These are phyloP conservation scores for Thelephora ganbajun DNA, from an alignment of 768 basidiomycete genomes.

Conservation along the genomic window DNA sequence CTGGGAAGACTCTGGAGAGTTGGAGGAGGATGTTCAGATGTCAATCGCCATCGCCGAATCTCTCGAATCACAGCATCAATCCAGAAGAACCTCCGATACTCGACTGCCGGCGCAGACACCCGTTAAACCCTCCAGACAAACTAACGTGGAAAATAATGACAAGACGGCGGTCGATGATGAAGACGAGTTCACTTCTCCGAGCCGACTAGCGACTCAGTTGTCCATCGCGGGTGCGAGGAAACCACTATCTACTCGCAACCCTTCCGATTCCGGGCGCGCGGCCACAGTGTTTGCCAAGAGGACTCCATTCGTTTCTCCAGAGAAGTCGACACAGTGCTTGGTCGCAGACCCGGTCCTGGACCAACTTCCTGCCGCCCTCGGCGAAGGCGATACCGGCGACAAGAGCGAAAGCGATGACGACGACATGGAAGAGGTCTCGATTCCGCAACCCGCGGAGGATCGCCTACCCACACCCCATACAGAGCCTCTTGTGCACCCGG, in stretches of 20 bases:
- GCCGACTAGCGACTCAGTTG: constrained; percentile 50
- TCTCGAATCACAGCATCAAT: constrained; percentile 23
- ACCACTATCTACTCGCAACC: too few species aligned
- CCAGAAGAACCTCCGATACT: constrained; percentile 17
- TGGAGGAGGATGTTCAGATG: constrained; percentile 42
- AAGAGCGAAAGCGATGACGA: constrained; percentile 10
- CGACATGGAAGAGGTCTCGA: constrained; percentile 26
- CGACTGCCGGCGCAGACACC: background rate
- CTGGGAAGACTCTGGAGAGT: constrained; percentile 12
- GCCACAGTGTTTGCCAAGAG: too few species aligned
- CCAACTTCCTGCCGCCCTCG: background rate
- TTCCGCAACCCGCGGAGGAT: constrained; percentile 15
- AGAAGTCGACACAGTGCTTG: background rate
- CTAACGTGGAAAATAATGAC: background rate
- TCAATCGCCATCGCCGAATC: constrained; percentile 52
- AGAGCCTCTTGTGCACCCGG: too few species aligned
- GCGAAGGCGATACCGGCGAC: background rate
- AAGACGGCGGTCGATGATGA: constrained; percentile 19
- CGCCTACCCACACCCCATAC: too few species aligned
- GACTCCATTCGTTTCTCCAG: too few species aligned
- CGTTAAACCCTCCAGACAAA: constrained; percentile 1
- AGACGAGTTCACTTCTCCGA: constrained; percentile 36
- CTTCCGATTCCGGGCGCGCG: too few species aligned
- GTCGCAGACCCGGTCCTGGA: background rate
- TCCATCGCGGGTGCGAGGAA: constrained; percentile 47